These are phyloP conservation scores for Sclerotinia spermophila DNA, from an alignment of 2,329 filamentous ascomycete species.

Conservation along the genomic window DNA sequence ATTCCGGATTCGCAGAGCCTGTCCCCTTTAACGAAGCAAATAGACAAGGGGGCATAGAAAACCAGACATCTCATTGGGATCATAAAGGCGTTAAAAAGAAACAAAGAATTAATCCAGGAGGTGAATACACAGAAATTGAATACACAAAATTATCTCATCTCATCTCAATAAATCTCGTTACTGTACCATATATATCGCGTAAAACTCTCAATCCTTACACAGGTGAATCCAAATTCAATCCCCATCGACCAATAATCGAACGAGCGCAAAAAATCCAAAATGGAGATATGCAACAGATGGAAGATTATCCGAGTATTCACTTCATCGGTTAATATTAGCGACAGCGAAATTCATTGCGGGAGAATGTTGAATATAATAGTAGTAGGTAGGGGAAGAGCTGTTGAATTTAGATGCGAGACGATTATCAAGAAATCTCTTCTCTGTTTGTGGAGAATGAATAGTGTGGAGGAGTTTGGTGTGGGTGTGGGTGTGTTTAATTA, in stretches of 20 bases:
- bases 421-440: not conserved
- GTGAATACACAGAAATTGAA: not conserved
- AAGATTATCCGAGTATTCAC: not conserved
- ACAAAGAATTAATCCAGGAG: too few species aligned
- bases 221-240: not conserved
- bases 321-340: not conserved
- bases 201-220: fast-evolving
- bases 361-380: too few species aligned
- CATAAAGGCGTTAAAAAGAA: too few species aligned
- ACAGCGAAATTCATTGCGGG: not conserved
- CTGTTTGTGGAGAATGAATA: too few species aligned
- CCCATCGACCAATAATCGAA: not conserved
- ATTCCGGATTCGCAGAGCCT: not conserved
- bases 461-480: too few species aligned
- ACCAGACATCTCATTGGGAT: too few species aligned
- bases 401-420: not conserved
- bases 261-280: not conserved
- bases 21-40: too few species aligned
- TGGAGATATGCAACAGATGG: not conserved
- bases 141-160: not conserved
- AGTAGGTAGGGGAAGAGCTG: not conserved
- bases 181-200: too few species aligned
- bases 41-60: too few species aligned
- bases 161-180: not conserved
- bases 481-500: too few species aligned